A percentile compares a stretch with the other conserved stretches of the same genome.
Conservation (phyloP, 441 rosid genomes). For the Euphorbia schlechtendalii region DNA sequence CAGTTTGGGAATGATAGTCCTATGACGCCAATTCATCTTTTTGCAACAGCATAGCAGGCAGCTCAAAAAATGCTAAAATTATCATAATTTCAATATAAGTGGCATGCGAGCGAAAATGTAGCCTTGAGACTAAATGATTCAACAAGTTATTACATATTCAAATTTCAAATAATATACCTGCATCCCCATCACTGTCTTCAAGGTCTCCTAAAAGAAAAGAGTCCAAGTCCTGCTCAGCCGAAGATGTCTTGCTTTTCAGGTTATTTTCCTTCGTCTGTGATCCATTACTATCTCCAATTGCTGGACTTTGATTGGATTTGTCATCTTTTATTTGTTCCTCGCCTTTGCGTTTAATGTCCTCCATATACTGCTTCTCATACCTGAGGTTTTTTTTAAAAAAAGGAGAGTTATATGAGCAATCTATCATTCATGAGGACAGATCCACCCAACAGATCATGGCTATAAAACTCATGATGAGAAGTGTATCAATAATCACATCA, state of each 20-base stretch:
- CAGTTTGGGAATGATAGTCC: too few relatives aligned
- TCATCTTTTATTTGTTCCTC: slow-evolving; percentile 30
- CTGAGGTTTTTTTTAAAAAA: slow-evolving; percentile 24
- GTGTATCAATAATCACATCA: neutral
- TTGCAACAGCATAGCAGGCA: neutral
- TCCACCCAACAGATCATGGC: neutral
- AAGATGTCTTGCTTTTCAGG: slow-evolving; percentile 28
- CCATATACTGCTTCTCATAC: slow-evolving; percentile 45
- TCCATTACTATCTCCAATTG: slow-evolving; percentile 23
- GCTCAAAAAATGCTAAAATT: neutral
- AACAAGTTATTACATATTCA: neutral
- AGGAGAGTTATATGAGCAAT: too few relatives aligned
- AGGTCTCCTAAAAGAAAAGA: slow-evolving; percentile 55
- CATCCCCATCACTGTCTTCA: slow-evolving; percentile 54
- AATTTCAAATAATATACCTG: slow-evolving; percentile 30
- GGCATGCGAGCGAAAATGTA: neutral
- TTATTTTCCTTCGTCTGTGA: slow-evolving; percentile 24
- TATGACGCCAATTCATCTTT: neutral
- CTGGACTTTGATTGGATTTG: slow-evolving; percentile 25
- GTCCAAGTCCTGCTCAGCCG: slow-evolving; percentile 56
- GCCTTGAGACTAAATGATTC: neutral
- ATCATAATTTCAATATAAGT: neutral
- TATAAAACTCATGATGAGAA: neutral
- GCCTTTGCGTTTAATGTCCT: slow-evolving; percentile 33
- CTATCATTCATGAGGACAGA: neutral